phyloP scores from a whole-genome alignment of 176 grass and related monocot genomes.

The Cocos nucifera region DNA sequence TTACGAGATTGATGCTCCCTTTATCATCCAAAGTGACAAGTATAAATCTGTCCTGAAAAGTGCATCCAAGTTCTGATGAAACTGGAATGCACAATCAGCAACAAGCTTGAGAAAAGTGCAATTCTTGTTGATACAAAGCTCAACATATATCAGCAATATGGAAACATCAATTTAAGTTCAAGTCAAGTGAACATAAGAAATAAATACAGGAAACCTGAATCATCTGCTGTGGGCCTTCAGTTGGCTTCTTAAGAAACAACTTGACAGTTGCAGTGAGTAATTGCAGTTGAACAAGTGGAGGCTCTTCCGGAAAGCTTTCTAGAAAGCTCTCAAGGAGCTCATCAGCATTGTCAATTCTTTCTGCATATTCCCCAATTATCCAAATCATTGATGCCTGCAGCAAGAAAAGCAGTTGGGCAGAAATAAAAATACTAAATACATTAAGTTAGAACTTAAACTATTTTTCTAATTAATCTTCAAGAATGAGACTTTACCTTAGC shows the following conservation, averaged over 20 bases:
- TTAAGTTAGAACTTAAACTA: no score
- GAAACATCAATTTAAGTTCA: not conserved
- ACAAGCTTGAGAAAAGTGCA: no score
- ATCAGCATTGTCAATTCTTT: conserved; percentile 99
- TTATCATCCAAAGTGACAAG: no score
- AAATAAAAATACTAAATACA: not conserved
- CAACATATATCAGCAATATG: not conserved
- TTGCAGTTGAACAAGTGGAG: conserved; percentile 76
- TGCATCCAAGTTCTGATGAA: no score
- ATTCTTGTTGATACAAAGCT: no score
- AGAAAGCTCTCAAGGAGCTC: conserved; percentile 97
- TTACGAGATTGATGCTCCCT: no score
- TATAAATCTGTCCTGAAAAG: no score
- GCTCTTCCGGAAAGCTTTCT: conserved; percentile 91
- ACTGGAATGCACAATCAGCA: no score
- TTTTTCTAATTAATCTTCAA: not conserved
- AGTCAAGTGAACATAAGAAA: not conserved
- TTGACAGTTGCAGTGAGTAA: conserved; percentile 83
- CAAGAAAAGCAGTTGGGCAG: conserved; percentile 16
- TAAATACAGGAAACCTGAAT: conserved; percentile 66
- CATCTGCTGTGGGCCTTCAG: conserved; percentile 94
- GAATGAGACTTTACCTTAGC: conserved; percentile 54
- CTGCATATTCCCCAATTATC: conserved; percentile 99
- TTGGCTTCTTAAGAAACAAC: conserved; percentile 95
- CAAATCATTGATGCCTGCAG: conserved; percentile 96